Evolutionary conservation across 23 red algal species (phyloP).

Genomic region (Gracilaria domingensis): DNA sequence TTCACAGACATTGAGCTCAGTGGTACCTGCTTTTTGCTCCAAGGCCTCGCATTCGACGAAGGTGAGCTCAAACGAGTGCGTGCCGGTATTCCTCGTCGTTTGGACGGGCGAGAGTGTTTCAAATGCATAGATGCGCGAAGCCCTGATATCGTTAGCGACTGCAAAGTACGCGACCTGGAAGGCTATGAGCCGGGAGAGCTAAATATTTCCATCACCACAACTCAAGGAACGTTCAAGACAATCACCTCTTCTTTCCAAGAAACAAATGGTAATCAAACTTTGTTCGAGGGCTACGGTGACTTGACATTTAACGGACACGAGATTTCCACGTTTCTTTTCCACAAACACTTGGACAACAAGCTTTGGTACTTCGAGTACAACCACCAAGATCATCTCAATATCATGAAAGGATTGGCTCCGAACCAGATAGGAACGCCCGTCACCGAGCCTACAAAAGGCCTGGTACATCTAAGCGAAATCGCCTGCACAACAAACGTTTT

Average conservation of each 20-base stretch:
- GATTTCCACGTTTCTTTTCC: slow-evolving; percentile 26
- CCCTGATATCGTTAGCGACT: slow-evolving; percentile 27
- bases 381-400: slow-evolving; percentile 19
- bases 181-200: slow-evolving; percentile 10
- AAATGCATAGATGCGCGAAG: slow-evolving; percentile 28
- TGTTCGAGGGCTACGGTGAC: slow-evolving; percentile 38
- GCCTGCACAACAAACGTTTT: slow-evolving; percentile 27
- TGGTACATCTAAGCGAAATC: slow-evolving; percentile 33
- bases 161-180: not conserved
- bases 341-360: not conserved
- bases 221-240: slow-evolving; percentile 24
- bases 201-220: slow-evolving; percentile 1
- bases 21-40: slow-evolving; percentile 37
- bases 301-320: slow-evolving; percentile 44
- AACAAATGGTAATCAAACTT: not conserved
- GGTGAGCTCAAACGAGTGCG: slow-evolving; percentile 4
- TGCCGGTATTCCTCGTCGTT: slow-evolving; percentile 37
- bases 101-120: slow-evolving; percentile 35
- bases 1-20: slow-evolving; percentile 35
- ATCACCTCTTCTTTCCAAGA: slow-evolving; percentile 25
- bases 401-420: not conserved
- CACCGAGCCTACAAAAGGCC: slow-evolving; percentile 14
- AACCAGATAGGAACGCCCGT: not conserved
- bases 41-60: slow-evolving; percentile 29
- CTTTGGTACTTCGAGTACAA: slow-evolving; percentile 61